Evolutionary conservation across 768 basidiomycete genomes (phyloP).

Genomic region (Lepiota venenata): DNA sequence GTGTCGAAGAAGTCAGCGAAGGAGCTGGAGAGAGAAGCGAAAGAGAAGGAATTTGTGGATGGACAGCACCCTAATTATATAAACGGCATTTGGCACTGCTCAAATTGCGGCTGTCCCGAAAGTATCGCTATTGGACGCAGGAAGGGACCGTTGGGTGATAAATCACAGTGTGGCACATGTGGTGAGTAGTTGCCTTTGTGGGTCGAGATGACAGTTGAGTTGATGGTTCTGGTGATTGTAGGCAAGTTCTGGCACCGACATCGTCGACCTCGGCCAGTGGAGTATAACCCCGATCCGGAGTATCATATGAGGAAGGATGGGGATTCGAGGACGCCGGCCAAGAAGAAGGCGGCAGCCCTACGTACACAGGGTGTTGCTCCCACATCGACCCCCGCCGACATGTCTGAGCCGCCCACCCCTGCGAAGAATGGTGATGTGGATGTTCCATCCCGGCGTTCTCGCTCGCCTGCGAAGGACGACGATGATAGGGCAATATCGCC

Average conservation of each 20-base stretch:
- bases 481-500: conserved; percentile 67
- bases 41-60: conserved; percentile 79
- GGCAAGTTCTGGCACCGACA: conserved; percentile 92
- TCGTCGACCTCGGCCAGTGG: conserved; percentile 73
- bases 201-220: conserved; percentile 1
- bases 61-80: conserved; percentile 81
- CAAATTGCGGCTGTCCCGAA: conserved; percentile 91
- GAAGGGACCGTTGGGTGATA: conserved; percentile 88
- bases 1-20: conserved; percentile 61
- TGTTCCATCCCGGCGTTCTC: conserved; percentile 28
- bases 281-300: conserved; percentile 74
- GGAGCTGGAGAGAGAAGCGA: conserved; percentile 79
- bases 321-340: conserved; percentile 44
- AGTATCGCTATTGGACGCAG: conserved; percentile 79
- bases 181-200: conserved; percentile 49
- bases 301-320: conserved; percentile 61
- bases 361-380: conserved; percentile 49
- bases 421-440: conserved; percentile 40
- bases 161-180: conserved; percentile 89
- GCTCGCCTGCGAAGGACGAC: conserved; percentile 25
- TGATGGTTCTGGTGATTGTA: conserved; percentile 24
- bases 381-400: conserved; percentile 30
- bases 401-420: conserved; percentile 36
- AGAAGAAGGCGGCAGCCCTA: conserved; percentile 57
- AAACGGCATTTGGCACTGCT: conserved; percentile 91